Evolutionary conservation across 1,284 basidiomycete species (phyloP), one percentile per base, ranked within the genome.

Genomic region (Irpex sp.): DNA sequence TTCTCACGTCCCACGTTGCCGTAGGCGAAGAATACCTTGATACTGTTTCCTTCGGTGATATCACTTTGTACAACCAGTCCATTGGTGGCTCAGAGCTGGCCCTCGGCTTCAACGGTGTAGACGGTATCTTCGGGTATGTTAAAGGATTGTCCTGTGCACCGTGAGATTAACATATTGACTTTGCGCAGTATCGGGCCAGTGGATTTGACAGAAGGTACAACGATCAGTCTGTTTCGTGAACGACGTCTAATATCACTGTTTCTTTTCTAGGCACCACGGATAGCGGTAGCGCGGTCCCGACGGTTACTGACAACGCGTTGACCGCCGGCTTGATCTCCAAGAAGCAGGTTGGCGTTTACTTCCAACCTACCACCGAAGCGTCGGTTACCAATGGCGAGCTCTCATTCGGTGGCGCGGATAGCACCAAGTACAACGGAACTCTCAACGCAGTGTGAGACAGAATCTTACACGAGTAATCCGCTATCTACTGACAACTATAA

Each of bases 371-470:
- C 3, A 78, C 75, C 9, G 43, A 60, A 0, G 46, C 60, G 19
- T 49, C 65, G 6, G 70, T 70, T n/a, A 66, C 70, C 46, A 74
- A 74, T 37, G 85, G 85, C 43, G 77, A 77, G 67, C 72, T 87
- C 19, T 81, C 79, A 2, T 85, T 83, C 61, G 85, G 85, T 43
- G 78, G 77, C 8, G 76, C 75, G 35, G 83, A 86, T 65, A 65
- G 69, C 7, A 71, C 72, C 39, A 80, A 79, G 71, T 80, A 76
- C 66, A 80, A 75, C 3, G 77, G 81, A 59, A 65, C 78, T 2
- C 76, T 86, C 65, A 75, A 71, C 62, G 85, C 79, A 60, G 77
- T 79, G 57, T 80, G 79, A 8, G 76, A 17, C 26, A 21, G n/a
- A n/a, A 43, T 49, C 1, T n/a, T 19, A 19, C 33, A 11, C 49